Evolutionary conservation across 2,329 filamentous ascomycete species (phyloP), one percentile per base, ranked within the genome.

Genomic region (Madurella mycetomatis): DNA sequence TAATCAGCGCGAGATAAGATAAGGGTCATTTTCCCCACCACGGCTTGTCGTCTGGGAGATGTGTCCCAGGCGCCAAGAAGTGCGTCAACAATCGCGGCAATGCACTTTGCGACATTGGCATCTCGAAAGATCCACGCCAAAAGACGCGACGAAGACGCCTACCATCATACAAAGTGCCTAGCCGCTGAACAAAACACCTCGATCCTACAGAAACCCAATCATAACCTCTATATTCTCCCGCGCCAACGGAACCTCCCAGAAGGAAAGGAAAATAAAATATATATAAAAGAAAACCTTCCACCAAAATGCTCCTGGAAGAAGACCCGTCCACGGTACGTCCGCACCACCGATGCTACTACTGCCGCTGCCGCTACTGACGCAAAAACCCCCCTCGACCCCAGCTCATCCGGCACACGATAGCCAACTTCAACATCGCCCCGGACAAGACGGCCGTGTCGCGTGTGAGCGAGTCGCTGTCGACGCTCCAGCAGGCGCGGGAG

Each of bases 351-450:
- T 12, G 34, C 31, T 16, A 19, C 45, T 34, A 39, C 48, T 43
- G 45, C 40, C 43, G 43, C n/a, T 42, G 30, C 19, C 4, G 9
- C 12, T 5, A 19, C 30, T 37, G 37, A 42, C 1, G 19, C 15
- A 11, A 41, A 44, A 37, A 7, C 32, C 17, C 34, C 31, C 18
- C 5, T n/a, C 7, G 30, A 13, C 56, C 53, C 45, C 71, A 94
- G 88, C 87, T 96, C 67, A 95, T 99, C 74, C 82, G 86, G 68
- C 88, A 95, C 75, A 96, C 92, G 41, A 87, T 95, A 66, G 81
- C 85, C 65, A 96, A 96, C 79, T 99, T 99, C 84, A 94, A 95
- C 76, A 95, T 92, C 66, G 79, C 83, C 17, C 90, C 90, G 11
- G 94, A 99, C 78, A 94, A 91, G 67, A 78, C 84, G 61, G 88